Evolutionary conservation across 208 protist species (phyloP), one percentile per base, ranked within the genome.

Genomic region (Wallacemonas sp.): DNA sequence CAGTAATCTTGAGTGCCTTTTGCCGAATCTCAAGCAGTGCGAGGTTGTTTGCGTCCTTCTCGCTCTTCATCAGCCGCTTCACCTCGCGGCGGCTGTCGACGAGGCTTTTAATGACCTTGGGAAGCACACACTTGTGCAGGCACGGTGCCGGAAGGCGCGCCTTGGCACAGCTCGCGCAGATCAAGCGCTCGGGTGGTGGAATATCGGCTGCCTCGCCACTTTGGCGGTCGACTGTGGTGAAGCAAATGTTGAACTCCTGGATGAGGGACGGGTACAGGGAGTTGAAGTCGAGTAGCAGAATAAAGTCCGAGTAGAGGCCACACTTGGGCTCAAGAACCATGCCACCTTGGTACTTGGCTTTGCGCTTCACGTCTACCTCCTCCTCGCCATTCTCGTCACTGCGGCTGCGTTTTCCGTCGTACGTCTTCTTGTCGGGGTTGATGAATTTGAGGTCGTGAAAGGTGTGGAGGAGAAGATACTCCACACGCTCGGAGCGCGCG

Each of bases 191-290:
- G 4, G 80, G 83, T 14, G 80, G 74, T n/a, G 88, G 85, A 23
- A 96, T 74, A 9, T 84, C 74, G 1, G 77, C 73, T 47, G 81
- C 71, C 46, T 75, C 64, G 21, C 71, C 73, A 17, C 72, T 73
- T 41, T 81, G 74, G 1, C 85, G 72, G 39, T 92, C 68, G 23
- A 99, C 86, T 0, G 99, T 99, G 12, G 99, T 99, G 82, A 99
- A 99, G 89, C 99, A 99, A 43, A 99, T 96, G 85, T 99, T 99
- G 81, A 98, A 99, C 84, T 99, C 99, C 72, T 99, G 96, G 68
- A 99, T 99, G 61, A 99, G 98, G 21, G 98, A 99, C 49, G 99
- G 99, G 88, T 99, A 99, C 26, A 99, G 93, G 36, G 98, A 99
- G 83, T 99, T 99, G 92, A 99, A 99, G 81, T 99, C 99, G 16